Evolutionary conservation across 1,284 basidiomycete genomes (phyloP).

Genomic region (Apiotrichum porosum): DNA sequence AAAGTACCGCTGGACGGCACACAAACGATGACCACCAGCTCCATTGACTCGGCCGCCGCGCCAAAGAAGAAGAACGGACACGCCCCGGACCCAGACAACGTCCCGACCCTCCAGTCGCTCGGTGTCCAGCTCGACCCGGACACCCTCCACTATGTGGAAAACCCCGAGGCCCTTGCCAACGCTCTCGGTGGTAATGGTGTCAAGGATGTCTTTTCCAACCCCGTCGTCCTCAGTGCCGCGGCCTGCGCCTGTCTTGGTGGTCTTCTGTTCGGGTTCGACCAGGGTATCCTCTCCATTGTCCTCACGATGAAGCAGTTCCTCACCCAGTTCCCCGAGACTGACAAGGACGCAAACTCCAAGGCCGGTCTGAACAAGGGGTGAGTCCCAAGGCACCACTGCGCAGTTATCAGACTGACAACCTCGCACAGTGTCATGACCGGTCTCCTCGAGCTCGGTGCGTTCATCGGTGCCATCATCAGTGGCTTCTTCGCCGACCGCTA

Average conservation of each 20-base stretch:
- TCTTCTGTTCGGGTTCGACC: constrained; percentile 27
- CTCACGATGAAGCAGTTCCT: constrained; percentile 36
- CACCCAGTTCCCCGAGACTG: constrained; percentile 28
- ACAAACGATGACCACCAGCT: no score
- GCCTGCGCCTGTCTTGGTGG: constrained; percentile 24
- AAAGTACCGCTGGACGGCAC: no score
- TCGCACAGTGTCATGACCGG: constrained; percentile 29
- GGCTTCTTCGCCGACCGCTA: constrained; percentile 32
- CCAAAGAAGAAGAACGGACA: constrained; percentile 2
- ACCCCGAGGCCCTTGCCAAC: constrained; percentile 3
- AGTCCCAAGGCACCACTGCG: no score
- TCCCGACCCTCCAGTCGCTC: constrained; percentile 4
- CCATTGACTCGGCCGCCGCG: no score
- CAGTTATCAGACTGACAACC: no score
- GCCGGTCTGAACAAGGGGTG: constrained; percentile 27
- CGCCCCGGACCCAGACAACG: constrained; percentile 3
- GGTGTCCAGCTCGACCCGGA: constrained; percentile 3
- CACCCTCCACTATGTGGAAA: constrained; percentile 2
- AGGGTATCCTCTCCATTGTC: constrained; percentile 36
- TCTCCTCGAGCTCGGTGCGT: constrained; percentile 37
- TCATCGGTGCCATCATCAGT: constrained; percentile 28
- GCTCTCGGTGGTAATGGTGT: constrained; percentile 6
- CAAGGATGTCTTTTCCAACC: constrained; percentile 16
- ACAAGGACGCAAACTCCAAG: constrained; percentile 8
- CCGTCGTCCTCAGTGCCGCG: constrained; percentile 13